These are phyloP conservation scores for Populus tomentosa DNA, from an alignment of 441 rosid species.

Conservation along the genomic window DNA sequence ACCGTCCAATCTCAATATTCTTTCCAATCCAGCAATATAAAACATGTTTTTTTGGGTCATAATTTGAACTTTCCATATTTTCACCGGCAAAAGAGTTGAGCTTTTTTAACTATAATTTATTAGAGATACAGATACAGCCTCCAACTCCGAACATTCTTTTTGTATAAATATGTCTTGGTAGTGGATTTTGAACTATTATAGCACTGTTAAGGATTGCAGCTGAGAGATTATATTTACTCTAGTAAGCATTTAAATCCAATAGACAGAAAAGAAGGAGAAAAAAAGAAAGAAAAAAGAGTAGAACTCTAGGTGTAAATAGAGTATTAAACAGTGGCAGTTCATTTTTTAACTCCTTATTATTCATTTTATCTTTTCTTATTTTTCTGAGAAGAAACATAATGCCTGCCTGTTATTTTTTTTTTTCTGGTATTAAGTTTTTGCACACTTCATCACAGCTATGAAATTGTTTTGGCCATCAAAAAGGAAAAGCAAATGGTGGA, in stretches of 20 bases:
- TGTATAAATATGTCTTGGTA: no score
- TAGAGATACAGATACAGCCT: background rate
- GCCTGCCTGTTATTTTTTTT: background rate
- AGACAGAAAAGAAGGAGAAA: background rate
- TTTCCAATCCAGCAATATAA: background rate
- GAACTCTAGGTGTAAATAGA: background rate
- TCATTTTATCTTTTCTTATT: background rate
- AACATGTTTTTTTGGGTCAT: background rate
- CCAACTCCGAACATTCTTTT: background rate
- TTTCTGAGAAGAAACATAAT: background rate
- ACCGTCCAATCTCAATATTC: background rate
- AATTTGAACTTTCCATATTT: background rate
- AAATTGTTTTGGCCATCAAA: slow-evolving; percentile 59
- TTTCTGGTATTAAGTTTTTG: background rate
- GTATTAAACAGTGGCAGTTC: background rate
- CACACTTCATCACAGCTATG: slow-evolving; percentile 50
- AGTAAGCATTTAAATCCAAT: background rate
- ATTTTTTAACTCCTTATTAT: background rate
- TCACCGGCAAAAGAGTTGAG: background rate
- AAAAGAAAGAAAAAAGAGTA: no score
- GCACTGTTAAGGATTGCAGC: background rate
- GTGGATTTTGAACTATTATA: background rate
- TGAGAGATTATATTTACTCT: background rate
- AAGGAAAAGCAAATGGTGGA: slow-evolving; percentile 46
- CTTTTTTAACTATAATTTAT: background rate